phyloP scores from a whole-genome alignment of 208 protist species.

The Leishmania tarentolae region DNA sequence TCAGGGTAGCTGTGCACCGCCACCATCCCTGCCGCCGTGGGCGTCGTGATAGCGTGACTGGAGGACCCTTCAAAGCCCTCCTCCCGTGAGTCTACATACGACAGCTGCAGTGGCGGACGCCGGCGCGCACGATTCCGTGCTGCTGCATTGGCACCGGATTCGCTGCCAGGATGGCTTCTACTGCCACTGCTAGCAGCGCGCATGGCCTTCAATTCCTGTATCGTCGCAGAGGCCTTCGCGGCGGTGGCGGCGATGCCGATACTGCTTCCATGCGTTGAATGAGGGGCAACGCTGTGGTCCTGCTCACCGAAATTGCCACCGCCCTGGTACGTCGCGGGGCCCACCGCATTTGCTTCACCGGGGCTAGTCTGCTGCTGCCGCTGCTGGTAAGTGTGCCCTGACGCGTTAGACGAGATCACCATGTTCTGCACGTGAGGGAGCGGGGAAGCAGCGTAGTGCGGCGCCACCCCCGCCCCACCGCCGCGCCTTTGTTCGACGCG shows the following conservation, averaged over 20 bases:
- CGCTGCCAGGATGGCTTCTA: neutral
- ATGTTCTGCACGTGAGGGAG: slow-evolving; percentile 9
- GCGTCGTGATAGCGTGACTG: neutral
- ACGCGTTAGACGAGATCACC: neutral
- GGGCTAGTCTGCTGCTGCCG: slow-evolving; percentile 1
- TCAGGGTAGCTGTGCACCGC: neutral
- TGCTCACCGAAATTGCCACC: neutral
- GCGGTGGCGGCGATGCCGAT: neutral
- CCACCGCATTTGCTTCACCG: neutral
- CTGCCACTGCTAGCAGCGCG: neutral
- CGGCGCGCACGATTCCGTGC: neutral
- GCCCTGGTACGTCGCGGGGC: neutral
- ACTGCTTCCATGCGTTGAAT: neutral
- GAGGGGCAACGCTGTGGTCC: neutral
- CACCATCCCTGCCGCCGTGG: neutral
- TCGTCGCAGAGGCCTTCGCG: neutral
- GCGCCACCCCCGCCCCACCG: neutral
- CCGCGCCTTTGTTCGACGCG: neutral
- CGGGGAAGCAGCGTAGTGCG: neutral
- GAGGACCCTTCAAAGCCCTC: neutral
- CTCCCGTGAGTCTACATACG: slow-evolving; percentile 22
- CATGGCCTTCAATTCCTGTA: neutral
- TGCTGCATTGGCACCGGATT: neutral
- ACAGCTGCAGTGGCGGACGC: slow-evolving; percentile 20
- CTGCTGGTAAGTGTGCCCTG: neutral